Base-by-base conservation (phyloP, 352 stramenopile species). In the Globisporangium spiculum region DNA sequence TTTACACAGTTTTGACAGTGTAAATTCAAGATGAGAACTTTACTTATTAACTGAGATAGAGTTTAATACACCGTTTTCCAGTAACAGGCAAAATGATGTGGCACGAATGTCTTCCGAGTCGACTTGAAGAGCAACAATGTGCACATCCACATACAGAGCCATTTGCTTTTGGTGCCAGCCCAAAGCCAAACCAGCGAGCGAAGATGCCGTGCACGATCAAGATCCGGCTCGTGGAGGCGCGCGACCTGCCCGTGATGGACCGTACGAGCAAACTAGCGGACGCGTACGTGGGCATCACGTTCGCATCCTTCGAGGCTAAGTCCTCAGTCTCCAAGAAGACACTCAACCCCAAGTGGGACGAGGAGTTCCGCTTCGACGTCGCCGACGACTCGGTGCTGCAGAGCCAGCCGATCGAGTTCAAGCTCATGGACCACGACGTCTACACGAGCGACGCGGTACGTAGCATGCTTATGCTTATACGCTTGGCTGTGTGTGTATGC, bases 281-380 rank as follows among this genome's bases (percentile, higher is more conserved):
- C 65, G 80, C 88, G 26, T 97, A 96, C 66, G 91, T 97, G 44
- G 77, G 81, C 58, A 96, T 97, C 69, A 93, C 80, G 7, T 95
- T 96, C 67, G 89, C 87, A 41, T 90, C 80, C 69, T 93, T 97
- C 63, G 80, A 93, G 60, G 88, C 93, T 77, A 91, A 93, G 71
- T 98, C 93, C 26, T 89, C 77, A 8, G 89, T 98, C 10, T 96
- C 86, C 66, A 89, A 94, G 72, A 98, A 98, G 81, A 97, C 90
- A 50, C 78, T 98, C 8, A 96, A 98, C 81, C 97, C 97, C n/a
- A 84, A 92, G 22, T 99, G 96, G 94, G 93, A 99, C 74, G 95
- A 99, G 75, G 97, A 99, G 74, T 99, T 99, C 76, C 91, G 97
- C 68, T 99, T 99, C 74, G 97, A 99, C 67, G 96, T 99, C 50